Percentiles rank a stretch among this genome's conserved stretches.
Conservation (phyloP, 768 basidiomycete species). For the Leccinellum rugosiceps region DNA sequence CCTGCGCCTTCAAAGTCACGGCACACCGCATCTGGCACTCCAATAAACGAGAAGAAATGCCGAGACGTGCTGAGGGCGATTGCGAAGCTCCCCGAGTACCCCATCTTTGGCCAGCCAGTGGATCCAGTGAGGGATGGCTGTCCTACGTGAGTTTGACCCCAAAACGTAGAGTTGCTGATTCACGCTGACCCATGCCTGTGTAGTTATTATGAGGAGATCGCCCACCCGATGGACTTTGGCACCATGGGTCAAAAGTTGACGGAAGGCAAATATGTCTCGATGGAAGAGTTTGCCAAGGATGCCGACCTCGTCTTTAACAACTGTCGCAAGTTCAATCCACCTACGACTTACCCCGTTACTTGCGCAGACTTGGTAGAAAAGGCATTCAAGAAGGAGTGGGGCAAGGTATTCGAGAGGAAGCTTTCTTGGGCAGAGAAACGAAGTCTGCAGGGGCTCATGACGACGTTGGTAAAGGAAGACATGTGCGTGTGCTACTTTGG, state of each 20-base stretch:
- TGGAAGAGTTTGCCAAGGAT: constrained; percentile 81
- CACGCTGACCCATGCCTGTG: constrained; percentile 1
- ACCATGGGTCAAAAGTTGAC: constrained; percentile 73
- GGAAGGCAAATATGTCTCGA: constrained; percentile 64
- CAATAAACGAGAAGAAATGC: constrained; percentile 82
- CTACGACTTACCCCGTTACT: constrained; percentile 66
- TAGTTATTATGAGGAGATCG: constrained; percentile 91
- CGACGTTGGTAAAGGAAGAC: constrained; percentile 63
- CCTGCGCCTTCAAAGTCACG: constrained; percentile 40
- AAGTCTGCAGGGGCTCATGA: constrained; percentile 67
- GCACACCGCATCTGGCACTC: constrained; percentile 37
- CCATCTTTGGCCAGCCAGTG: constrained; percentile 78
- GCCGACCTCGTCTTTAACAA: constrained; percentile 83
- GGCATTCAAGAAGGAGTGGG: constrained; percentile 83
- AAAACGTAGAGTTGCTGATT: neutral
- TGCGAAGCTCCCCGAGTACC: constrained; percentile 59
- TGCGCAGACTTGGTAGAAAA: constrained; percentile 75
- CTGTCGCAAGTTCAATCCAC: constrained; percentile 90
- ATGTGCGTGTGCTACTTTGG: constrained; percentile 41
- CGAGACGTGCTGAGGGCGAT: constrained; percentile 64
- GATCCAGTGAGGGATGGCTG: constrained; percentile 82
- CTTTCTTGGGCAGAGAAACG: constrained; percentile 80
- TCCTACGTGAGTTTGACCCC: constrained; percentile 67
- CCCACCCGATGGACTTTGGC: constrained; percentile 89
- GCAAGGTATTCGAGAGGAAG: constrained; percentile 67